Evolutionary conservation across 2,329 filamentous ascomycete genomes (phyloP).

Genomic region (Talaromyces sp.): DNA sequence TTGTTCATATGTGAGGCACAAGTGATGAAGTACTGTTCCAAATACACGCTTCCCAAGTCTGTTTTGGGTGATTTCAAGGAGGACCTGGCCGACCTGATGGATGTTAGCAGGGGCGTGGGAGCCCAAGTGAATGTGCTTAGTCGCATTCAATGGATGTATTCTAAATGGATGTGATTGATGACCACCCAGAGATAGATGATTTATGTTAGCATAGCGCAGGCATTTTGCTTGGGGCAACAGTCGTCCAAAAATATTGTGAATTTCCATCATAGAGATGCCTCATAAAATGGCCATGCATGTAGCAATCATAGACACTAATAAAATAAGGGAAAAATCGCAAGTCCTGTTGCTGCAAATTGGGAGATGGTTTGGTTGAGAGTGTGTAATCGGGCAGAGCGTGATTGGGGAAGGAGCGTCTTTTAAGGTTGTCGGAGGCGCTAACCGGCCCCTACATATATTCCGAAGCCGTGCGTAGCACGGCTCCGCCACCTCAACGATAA

Average conservation of each 20-base stretch:
- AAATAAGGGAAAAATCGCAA: background rate
- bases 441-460: no score
- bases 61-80: slow-evolving; percentile 80
- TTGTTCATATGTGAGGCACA: slow-evolving; percentile 86
- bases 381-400: background rate
- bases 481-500: no score
- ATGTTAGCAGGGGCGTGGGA: slow-evolving; percentile 69
- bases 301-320: background rate
- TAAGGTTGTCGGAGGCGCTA: background rate
- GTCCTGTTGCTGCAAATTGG: background rate
- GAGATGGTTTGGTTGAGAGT: background rate
- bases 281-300: background rate
- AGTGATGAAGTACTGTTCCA: slow-evolving; percentile 65
- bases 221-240: background rate
- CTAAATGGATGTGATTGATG: slow-evolving; percentile 56
- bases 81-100: slow-evolving; percentile 79
- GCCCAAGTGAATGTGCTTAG: slow-evolving; percentile 73
- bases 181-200: background rate
- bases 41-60: slow-evolving; percentile 62
- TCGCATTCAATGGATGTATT: slow-evolving; percentile 85
- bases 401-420: background rate
- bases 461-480: no score
- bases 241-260: background rate
- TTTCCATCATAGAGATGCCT: background rate
- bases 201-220: background rate